Base-by-base conservation (phyloP, 768 basidiomycete genomes). In the Boletus patriciae region DNA sequence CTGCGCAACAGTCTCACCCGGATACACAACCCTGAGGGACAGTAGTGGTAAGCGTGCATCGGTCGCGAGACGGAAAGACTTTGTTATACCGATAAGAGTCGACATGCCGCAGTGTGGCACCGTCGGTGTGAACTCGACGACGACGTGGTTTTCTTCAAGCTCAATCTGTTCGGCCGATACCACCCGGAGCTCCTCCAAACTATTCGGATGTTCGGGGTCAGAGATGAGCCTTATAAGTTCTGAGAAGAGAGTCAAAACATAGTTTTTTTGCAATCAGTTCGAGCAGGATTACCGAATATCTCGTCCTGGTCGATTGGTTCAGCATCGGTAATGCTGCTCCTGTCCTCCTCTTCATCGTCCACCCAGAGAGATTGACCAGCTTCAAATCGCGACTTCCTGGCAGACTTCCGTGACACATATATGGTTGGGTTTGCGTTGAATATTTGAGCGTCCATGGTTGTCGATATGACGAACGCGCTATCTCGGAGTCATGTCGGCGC, bases 71-170 rank as follows among this genome's bases (percentile, higher is more conserved):
- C 46, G 34, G 50, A 46, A 50, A 23, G 19, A 11, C 13, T 19
- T n/a, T 0, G 38, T 21, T 7, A 36, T 62, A 90, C 95, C 96
- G 54, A 99, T 98, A 50, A 98, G 77, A 3, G 95, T 98, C 11
- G 94, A 95, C 92, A 94, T 94, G 47, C 94, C 94, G 61, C 96
- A 98, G 67, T 98, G 95, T 11, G 97, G 96, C 16, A 97, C 92
- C 0, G 97, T 98, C 4, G 97, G 96, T 6, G 97, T 98, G 67
- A 98, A 95, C 68, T 96, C 94, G 60, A 99, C 87, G 36, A 82
- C 77, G 50, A 99, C 78, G 50, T 80, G 80, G 60, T 94, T 89
- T n/a, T 74, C 67, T 34, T 65, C 73, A 38, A 88, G 74, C 13
- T 76, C 74, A 55, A 98, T 87, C 66, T 98, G 95, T 11, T 92